phyloP scores from a whole-genome alignment of 768 basidiomycete species.

The Hypholoma fasciculare region DNA sequence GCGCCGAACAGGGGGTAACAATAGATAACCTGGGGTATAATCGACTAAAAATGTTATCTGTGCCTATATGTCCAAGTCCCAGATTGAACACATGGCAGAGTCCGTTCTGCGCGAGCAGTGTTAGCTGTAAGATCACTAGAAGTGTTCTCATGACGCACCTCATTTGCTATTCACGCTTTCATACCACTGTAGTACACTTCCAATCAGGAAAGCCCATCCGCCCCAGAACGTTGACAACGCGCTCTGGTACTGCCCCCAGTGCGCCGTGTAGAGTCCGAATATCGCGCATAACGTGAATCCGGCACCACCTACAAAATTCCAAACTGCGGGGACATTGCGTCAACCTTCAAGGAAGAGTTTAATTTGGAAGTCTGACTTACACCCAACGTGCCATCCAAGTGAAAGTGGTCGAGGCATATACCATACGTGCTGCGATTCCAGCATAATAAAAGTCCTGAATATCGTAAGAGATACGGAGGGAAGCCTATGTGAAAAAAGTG shows the following conservation, averaged over 20 bases:
- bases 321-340: constrained; percentile 30
- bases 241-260: constrained; percentile 49
- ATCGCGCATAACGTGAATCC: constrained; percentile 63
- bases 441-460: constrained; percentile 40
- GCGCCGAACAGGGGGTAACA: no score
- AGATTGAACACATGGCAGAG: neutral
- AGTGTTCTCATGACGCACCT: neutral
- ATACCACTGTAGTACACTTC: constrained; percentile 54
- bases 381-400: constrained; percentile 57
- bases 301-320: constrained; percentile 60
- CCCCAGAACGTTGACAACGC: constrained; percentile 58
- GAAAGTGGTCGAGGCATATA: constrained; percentile 42
- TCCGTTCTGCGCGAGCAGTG: neutral
- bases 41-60: neutral
- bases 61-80: neutral
- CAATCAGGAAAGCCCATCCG: constrained; percentile 64
- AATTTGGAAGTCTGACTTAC: constrained; percentile 19
- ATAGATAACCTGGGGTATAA: no score
- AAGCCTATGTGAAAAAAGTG: neutral
- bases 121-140: no score
- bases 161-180: constrained; percentile 51
- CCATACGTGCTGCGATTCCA: constrained; percentile 59
- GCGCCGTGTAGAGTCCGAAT: constrained; percentile 44
- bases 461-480: neutral
- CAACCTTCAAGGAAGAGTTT: neutral